Base-by-base conservation (phyloP, 2,329 filamentous ascomycete species). In the Neoascochyta sp. region DNA sequence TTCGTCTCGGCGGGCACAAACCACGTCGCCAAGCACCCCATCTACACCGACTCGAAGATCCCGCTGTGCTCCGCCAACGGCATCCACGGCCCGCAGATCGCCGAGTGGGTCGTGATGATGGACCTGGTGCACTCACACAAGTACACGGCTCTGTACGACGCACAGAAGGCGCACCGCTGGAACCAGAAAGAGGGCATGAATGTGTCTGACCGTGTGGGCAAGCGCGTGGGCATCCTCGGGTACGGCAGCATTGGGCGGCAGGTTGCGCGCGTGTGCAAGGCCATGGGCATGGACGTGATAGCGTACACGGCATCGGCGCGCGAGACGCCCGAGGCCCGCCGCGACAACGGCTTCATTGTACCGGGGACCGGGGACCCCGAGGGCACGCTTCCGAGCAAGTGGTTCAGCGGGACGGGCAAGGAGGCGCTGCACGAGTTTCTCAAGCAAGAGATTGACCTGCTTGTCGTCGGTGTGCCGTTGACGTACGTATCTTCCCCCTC, bases 301-400 rank as follows among this genome's bases (percentile, higher is more conserved):
- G 85, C 84, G 1, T 88, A 83, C 65, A 90, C 84, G 0, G 78
- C 83, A 0, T 76, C 76, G 15, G 75, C 81, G 1, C 79, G 81
- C n/a, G 57, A 67, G 7, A 86, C 83, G 0, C 73, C 78, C 0
- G 79, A 80, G 32, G 81, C 78, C 1, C 74, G 74, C 24, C 67
- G 62, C 16, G 83, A 90, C 59, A 55, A 64, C 9, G 75, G 78
- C 5, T 90, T 81, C 63, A 75, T 81, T 18, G 76, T 86, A 0
- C 76, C 79, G 0, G 78, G 80, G 0, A 84, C 83, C 0, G 77
- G 77, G 7, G 77, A 80, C 45, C 60, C 66, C 8, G 71, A 79
- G 21, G 77, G 77, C 19, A 58, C 47, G 2, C 62, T 79, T 6
- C 77, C 77, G 0, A 60, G 52, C 3, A 69, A 67, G 11, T 81